Evolutionary conservation across 2,329 filamentous ascomycete species (phyloP), one percentile per base, ranked within the genome.

Genomic region (Lachnellula subtilissima): DNA sequence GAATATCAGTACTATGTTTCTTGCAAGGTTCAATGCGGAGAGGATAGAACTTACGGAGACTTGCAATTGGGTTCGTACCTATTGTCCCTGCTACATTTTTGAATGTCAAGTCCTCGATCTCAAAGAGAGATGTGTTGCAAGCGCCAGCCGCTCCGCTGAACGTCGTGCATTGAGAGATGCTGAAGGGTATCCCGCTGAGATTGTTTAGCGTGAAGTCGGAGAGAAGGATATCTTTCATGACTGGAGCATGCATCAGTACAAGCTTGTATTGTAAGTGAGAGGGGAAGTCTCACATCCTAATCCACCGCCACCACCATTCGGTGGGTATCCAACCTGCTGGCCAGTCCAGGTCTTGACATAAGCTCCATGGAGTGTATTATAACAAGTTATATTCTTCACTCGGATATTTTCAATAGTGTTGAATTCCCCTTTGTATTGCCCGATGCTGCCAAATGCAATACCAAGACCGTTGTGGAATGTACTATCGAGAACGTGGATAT

Each of bases 281-380:
- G 15, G 15, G 14, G 23, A 28, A 39, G 17, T 28, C 57, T 54
- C 47, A 60, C 66, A 73, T 7, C 81, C 80, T 0, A 76, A 63
- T 5, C 81, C 81, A n/a, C 79, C 81, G 7, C 81, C 81, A 4
- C 80, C 81, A 25, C 81, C 81, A 60, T 85, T 84, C 1, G 80
- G 80, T 3, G 79, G 78, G 49, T 75, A 78, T 22, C 78, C 76
- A 23, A 72, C 72, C 36, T 72, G 72, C 7, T 76, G 68, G 28
- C 77, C 79, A 0, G 79, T 79, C 81, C 81, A 84, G 0, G 80
- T 83, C 70, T 84, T 83, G 55, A 83, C 65, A 60, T 81, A 80
- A 19, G 72, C 73, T 1, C 72, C 76, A 56, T 81, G 75, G 1
- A 73, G 62, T 3, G 76, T 79, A 55, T 77, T 72, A 47, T 71